These are phyloP conservation scores for Austroboletus niveus DNA, from an alignment of 1,284 basidiomycete species.

Conservation along the genomic window DNA sequence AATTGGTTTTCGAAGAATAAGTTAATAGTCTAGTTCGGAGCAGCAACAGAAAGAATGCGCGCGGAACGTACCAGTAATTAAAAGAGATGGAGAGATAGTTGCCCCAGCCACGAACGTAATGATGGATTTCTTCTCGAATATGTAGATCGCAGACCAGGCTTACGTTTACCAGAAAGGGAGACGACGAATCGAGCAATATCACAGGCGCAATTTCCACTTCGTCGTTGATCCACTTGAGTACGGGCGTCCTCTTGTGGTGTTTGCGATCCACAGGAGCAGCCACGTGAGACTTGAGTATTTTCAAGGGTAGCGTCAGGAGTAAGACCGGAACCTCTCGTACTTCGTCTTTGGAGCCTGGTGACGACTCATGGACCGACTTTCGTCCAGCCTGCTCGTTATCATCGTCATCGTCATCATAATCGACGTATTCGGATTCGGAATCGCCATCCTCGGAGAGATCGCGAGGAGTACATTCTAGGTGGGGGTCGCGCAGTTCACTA, in stretches of 20 bases:
- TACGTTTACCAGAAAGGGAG: too few relatives aligned
- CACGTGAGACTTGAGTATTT: background rate
- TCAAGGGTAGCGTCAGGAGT: slow-evolving; percentile 14
- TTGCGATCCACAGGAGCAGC: background rate
- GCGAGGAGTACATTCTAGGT: slow-evolving; percentile 8
- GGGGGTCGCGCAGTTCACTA: slow-evolving; percentile 14
- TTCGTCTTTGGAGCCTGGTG: background rate
- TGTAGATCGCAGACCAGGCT: too few relatives aligned
- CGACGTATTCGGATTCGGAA: background rate
- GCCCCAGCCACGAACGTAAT: too few relatives aligned
- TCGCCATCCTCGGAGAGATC: slow-evolving; percentile 10
- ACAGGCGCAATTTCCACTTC: background rate
- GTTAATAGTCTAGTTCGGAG: background rate
- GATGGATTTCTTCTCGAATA: background rate
- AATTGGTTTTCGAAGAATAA: background rate
- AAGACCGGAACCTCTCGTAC: slow-evolving; percentile 3
- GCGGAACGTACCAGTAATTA: background rate
- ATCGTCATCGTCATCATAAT: background rate
- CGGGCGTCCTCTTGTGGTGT: background rate
- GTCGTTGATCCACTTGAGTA: background rate
- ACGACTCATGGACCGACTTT: background rate
- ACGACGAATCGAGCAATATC: background rate
- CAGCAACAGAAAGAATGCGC: background rate
- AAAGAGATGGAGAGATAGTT: too few relatives aligned
- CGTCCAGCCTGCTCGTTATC: background rate